Base-by-base conservation (phyloP, 2,329 filamentous ascomycete species). In the Xenoacremonium recifei region DNA sequence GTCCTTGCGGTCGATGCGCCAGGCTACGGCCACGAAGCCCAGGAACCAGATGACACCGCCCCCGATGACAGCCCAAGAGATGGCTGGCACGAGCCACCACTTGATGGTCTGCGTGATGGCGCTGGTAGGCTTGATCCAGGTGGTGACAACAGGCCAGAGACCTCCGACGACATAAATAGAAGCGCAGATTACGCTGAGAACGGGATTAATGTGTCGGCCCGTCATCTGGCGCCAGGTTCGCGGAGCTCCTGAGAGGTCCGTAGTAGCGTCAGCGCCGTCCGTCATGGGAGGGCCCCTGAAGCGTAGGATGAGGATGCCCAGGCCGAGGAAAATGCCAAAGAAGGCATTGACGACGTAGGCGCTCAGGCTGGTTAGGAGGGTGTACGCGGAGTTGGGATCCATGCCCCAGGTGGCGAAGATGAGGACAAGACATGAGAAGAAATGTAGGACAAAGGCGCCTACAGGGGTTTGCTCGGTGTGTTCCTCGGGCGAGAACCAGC, bases 401-500 rank as follows among this genome's bases (percentile, higher is more conserved):
- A 62, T 52, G 0, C 48, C 35, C 47, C 52, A 66, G 2, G 64
- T 67, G 3, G 64, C 59, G 27, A 64, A 59, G 21, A 67, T 58
- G 5, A 67, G 58, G 5, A 67, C 51, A 16, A 65, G 35, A 37
- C 64, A 66, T 4, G 56, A 62, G n/a, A 49, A 6, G 15, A 67
- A 52, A 37, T 67, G 64, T 4, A 67, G 47, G 3, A 63, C 29
- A 13, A 67, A 52, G 5, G 64, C 64, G 5, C 64, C 64, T 1
- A 67, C 57, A 1, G 64, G 64, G 0, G 64, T 67, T 37, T 59
- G 58, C 46, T 67, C 64, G n/a, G 45, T 48, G 37, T 67, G 64
- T 4, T 64, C 48, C 21, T 65, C 61, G 1, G 65, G 65, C 0
- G 58, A 60, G 30, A 66, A 53, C 61, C 62, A 64, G 0, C 48